Evolutionary conservation across 1,139 yeast species (phyloP).

Genomic region (Lizanozyma gosingica): DNA sequence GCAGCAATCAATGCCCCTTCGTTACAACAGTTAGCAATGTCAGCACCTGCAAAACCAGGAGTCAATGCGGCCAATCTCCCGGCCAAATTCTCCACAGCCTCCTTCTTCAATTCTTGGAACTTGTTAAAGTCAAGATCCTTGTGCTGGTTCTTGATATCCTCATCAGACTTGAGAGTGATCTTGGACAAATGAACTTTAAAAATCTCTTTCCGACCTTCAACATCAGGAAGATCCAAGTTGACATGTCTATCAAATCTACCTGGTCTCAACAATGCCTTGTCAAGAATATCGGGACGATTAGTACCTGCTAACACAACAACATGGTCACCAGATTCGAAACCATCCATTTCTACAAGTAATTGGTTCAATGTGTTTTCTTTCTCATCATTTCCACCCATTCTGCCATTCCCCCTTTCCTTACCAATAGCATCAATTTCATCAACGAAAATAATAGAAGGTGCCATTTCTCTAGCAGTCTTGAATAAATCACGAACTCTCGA

Average conservation of each 20-base stretch:
- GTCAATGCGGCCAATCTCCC: constrained; percentile 73
- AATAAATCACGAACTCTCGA: constrained; percentile 74
- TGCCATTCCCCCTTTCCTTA: constrained; percentile 52
- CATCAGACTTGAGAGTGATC: constrained; percentile 34
- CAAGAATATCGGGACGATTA: constrained; percentile 71
- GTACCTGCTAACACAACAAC: constrained; percentile 81
- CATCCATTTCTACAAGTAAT: constrained; percentile 78
- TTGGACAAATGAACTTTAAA: constrained; percentile 62
- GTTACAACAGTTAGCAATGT: constrained; percentile 75
- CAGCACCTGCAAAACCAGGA: constrained; percentile 84
- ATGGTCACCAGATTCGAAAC: constrained; percentile 65
- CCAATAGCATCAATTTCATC: constrained; percentile 87
- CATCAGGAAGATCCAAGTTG: constrained; percentile 64
- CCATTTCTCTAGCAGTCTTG: constrained; percentile 71
- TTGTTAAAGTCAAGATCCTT: constrained; percentile 37
- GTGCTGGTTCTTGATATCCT: constrained; percentile 31
- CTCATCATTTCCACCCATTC: constrained; percentile 67
- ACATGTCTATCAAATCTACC: constrained; percentile 81
- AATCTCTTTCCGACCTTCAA: constrained; percentile 70
- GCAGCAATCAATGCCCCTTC: constrained; percentile 83
- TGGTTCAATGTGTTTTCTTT: constrained; percentile 76
- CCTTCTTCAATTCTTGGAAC: constrained; percentile 37
- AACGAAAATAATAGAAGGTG: constrained; percentile 71
- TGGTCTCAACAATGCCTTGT: constrained; percentile 70
- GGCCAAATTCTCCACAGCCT: constrained; percentile 44